These are phyloP conservation scores for Earliella scabrosa DNA, from an alignment of 1,284 basidiomycete genomes.

Conservation along the genomic window DNA sequence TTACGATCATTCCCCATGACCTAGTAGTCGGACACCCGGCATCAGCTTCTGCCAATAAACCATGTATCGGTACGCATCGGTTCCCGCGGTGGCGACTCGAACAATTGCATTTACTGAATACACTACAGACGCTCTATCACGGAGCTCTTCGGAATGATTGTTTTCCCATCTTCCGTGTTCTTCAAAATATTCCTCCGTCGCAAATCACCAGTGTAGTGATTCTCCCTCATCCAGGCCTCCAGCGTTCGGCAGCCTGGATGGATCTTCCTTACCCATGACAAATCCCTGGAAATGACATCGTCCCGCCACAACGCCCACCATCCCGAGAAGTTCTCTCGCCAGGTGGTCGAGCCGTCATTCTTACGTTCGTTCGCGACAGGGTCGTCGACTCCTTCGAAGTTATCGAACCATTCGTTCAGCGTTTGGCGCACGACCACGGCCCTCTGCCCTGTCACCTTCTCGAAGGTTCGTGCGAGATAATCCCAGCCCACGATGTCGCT, in stretches of 20 bases:
- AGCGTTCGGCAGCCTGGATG: constrained; percentile 37
- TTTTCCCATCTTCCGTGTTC: constrained; percentile 26
- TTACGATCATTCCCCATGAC: background rate
- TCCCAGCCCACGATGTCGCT: constrained; percentile 50
- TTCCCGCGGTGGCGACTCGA: background rate
- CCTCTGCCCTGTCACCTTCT: constrained; percentile 46
- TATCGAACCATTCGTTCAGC: constrained; percentile 46
- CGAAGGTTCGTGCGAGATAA: constrained; percentile 46
- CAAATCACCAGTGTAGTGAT: constrained; percentile 23
- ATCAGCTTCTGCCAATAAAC: background rate
- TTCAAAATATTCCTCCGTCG: constrained; percentile 16
- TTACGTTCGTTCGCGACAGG: constrained; percentile 38
- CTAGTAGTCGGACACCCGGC: background rate
- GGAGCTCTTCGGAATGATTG: constrained; percentile 6
- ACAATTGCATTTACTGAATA: background rate
- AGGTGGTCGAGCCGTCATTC: constrained; percentile 39
- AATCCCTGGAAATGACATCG: constrained; percentile 46
- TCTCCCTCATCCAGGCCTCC: constrained; percentile 34
- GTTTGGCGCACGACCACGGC: constrained; percentile 42
- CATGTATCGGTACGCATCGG: background rate
- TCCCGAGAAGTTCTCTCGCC: constrained; percentile 43
- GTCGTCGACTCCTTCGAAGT: constrained; percentile 37
- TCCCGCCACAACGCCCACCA: constrained; percentile 48
- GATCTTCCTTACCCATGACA: constrained; percentile 44
- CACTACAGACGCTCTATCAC: constrained; percentile 8